A percentile compares a stretch with the other conserved stretches of the same genome.
These are phyloP conservation scores for Hypomyces perniciosus DNA, from an alignment of 2,329 filamentous ascomycete genomes.

Conservation along the genomic window DNA sequence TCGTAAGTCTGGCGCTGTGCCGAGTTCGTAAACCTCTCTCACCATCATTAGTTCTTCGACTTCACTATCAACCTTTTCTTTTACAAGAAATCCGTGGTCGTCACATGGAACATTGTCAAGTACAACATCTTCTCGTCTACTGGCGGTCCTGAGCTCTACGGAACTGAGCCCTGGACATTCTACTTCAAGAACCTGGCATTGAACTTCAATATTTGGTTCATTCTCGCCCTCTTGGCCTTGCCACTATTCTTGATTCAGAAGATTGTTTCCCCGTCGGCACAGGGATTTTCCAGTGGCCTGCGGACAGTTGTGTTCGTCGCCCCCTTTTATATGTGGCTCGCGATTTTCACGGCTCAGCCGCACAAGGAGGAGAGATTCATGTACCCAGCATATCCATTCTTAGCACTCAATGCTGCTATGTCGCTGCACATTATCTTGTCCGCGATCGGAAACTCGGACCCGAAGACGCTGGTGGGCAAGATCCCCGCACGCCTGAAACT, in stretches of 20 bases:
- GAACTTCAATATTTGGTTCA: constrained; percentile 95
- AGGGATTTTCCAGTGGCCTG: constrained; percentile 63
- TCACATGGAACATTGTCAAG: constrained; percentile 86
- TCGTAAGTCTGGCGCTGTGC: constrained; percentile 47
- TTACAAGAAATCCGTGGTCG: constrained; percentile 70
- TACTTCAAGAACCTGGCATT: constrained; percentile 86
- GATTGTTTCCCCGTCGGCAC: constrained; percentile 51
- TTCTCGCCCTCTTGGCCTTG: constrained; percentile 67
- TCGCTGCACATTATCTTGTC: constrained; percentile 74
- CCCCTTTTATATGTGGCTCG: constrained; percentile 93
- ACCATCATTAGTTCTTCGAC: constrained; percentile 53
- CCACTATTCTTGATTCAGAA: constrained; percentile 74
- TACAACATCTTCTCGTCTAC: constrained; percentile 89
- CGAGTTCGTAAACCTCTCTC: background rate
- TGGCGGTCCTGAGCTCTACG: constrained; percentile 86
- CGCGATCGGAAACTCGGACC: constrained; percentile 65
- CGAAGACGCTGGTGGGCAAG: constrained; percentile 60
- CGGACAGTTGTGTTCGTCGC: constrained; percentile 71
- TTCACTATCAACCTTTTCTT: constrained; percentile 73
- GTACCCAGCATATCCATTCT: constrained; percentile 90
- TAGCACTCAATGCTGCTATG: constrained; percentile 83
- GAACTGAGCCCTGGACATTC: constrained; percentile 94
- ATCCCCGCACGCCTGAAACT: constrained; percentile 74
- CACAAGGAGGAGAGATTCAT: constrained; percentile 99
- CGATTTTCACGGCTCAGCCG: constrained; percentile 83